Base-by-base conservation (phyloP, 2,329 filamentous ascomycete species). In the Botryotinia calthae region DNA sequence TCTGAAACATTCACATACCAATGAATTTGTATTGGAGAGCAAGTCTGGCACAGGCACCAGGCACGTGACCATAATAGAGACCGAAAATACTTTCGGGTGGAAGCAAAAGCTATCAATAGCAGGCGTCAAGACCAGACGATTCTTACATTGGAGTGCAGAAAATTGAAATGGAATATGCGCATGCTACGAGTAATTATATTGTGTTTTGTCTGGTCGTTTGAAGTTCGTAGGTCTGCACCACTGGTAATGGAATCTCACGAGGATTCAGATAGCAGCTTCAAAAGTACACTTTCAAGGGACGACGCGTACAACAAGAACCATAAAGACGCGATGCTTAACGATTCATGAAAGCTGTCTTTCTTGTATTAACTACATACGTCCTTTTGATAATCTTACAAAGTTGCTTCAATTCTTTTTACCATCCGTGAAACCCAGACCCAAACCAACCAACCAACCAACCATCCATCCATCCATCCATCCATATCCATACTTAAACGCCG, bases 371-470 rank as follows among this genome's bases (percentile, higher is more conserved):
- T 56, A 56, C 16, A 56, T 37, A 37, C 9, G 37, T 68, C 34
- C 28, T 68, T 68, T 68, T 20, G 44, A 40, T 68, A 56, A 56
- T 56, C 34, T 68, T 58, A 42, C 61, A 56, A 48, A 66, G 66
- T 46, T 28, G 59, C 58, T 62, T 73, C 67, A 69, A 28, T 54
- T 67, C 63, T 70, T 67, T 70, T 70, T 70, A 51, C 69, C 62
- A 67, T 40, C 31, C 70, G 72, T 73, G 68, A 70, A 68, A 68
- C 22, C 18, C 65, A 34, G 42, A 65, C 62, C 62, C 42, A 20
- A 46, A 48, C 31, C 40, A 20, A 3, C 40, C 61, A 63, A 2
- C 22, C 56, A 22, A 25, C 20, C 20, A 25, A 25, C 40, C 61
- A 63, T 18, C 22, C 37, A 28, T 63, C 25, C 31, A 22, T 37